Percentiles rank a stretch among this genome's conserved stretches.
These are phyloP conservation scores for Solanum medicagineum DNA, from an alignment of 257 asterid genomes.

Conservation along the genomic window DNA sequence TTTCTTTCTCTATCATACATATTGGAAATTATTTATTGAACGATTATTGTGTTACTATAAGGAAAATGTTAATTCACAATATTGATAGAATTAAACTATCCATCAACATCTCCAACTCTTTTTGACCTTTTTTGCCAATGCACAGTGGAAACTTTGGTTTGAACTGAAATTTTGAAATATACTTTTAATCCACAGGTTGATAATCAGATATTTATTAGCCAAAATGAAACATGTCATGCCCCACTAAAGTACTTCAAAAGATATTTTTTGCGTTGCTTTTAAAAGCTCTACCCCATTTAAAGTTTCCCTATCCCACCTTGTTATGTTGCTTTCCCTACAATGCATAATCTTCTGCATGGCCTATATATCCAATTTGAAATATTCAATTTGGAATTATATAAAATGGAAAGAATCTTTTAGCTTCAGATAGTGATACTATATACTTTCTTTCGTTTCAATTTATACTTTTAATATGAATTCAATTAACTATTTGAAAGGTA, in stretches of 20 bases:
- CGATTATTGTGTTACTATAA: neutral
- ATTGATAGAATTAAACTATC: neutral
- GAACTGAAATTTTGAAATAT: neutral
- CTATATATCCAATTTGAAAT: neutral
- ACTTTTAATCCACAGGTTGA: neutral
- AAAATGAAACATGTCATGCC: neutral
- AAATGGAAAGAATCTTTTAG: neutral
- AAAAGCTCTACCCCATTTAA: neutral
- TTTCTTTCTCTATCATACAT: neutral
- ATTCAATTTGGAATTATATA: neutral
- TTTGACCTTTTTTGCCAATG: neutral
- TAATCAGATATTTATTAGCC: neutral
- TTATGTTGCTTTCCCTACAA: neutral
- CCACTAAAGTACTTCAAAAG: neutral
- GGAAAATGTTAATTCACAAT: neutral
- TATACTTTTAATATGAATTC: too few species aligned
- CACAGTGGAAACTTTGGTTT: too few species aligned
- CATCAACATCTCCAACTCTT: neutral
- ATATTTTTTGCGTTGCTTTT: neutral
- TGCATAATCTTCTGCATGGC: neutral
- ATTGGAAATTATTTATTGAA: neutral
- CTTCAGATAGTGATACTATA: neutral
- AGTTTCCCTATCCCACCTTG: neutral
- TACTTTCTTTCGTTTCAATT: too few species aligned
- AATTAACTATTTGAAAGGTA: too few species aligned